Conservation (phyloP, 345 rosid species). For the Brassica carinata region DNA sequence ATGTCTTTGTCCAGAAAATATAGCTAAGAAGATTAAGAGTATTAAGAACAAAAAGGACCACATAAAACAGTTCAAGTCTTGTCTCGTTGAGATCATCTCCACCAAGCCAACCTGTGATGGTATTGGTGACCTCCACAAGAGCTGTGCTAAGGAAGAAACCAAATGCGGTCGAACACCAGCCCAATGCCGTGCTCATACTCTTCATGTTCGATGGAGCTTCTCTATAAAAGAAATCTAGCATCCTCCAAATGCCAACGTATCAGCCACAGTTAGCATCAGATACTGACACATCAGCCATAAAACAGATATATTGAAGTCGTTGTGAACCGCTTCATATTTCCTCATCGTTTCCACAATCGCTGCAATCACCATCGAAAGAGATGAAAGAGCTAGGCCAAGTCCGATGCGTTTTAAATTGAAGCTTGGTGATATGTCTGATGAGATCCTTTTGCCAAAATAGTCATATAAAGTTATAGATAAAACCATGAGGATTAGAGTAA, state of each 20-base stretch:
- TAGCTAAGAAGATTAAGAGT: constrained; percentile 45
- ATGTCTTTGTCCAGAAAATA: constrained; percentile 27
- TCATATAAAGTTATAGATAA: constrained; percentile 49
- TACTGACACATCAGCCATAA: constrained; percentile 58
- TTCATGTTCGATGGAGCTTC: constrained; percentile 56
- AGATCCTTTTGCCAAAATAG: not conserved
- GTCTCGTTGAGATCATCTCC: constrained; percentile 47
- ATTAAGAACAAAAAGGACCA: constrained; percentile 49
- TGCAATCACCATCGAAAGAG: constrained; percentile 56
- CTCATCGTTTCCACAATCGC: constrained; percentile 51
- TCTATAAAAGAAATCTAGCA: constrained; percentile 65
- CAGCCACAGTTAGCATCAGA: constrained; percentile 48
- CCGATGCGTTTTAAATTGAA: constrained; percentile 51
- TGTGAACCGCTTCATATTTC: constrained; percentile 25
- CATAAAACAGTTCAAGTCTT: constrained; percentile 51
- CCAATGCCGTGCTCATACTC: constrained; percentile 49
- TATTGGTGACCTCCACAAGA: constrained; percentile 46
- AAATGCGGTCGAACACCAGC: constrained; percentile 55
- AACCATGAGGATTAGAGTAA: constrained; percentile 48
- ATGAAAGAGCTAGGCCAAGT: constrained; percentile 52
- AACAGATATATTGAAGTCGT: constrained; percentile 41
- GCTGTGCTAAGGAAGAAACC: constrained; percentile 56
- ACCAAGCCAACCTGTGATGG: constrained; percentile 40
- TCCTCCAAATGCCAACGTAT: constrained; percentile 54
- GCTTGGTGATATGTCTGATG: constrained; percentile 3